Base-by-base conservation (phyloP, 768 basidiomycete species). In the Tylopilus cervinicoccineus region DNA sequence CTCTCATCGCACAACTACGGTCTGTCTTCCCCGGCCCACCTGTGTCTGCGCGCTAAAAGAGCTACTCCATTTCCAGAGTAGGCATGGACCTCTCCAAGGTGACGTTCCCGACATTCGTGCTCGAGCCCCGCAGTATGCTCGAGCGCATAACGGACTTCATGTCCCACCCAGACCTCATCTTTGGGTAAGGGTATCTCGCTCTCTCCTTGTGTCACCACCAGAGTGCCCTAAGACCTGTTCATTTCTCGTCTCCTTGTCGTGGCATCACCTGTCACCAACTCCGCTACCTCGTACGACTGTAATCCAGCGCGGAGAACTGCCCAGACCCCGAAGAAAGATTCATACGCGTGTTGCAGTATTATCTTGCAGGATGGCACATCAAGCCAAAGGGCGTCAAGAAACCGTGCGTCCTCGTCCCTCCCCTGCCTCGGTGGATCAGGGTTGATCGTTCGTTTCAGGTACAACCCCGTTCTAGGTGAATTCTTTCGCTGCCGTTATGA, bases 361-460 rank as follows among this genome's bases (percentile, higher is more conserved):
- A 97, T 66, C 84, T 99, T 39, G 86, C 90, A n/a, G 96, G 96
- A 20, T 99, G 96, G 96, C 96, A 98, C 70, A 94, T 97, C 73
- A 97, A 97, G 70, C 94, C 96, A 56, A 94, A 89, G 72, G 96
- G 93, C 45, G 96, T 98, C 52, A 99, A 99, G 86, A 99, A 99
- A 72, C 95, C 95, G 82, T 93, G 61, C 70, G 88, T 74, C 51
- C 39, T 11, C 38, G 2, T 29, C 34, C n/a, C 17, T 33, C 24
- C 5, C 23, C 38, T 2, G 10, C 31, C 26, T 7, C 20, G 11
- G 0, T 22, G 12, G n/a, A 40, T 43, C 45, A 41, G 38, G 37
- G 38, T 49, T 54, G 43, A 53, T 27, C 23, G 38, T 38, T 11
- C 48, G 17, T 16, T 40, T 46, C 63, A 92, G 91, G 53, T 99